A percentile compares a stretch with the other conserved stretches of the same genome.
These are phyloP conservation scores for Beauveria sp. DNA, from an alignment of 2,329 filamentous ascomycete species.

Conservation along the genomic window DNA sequence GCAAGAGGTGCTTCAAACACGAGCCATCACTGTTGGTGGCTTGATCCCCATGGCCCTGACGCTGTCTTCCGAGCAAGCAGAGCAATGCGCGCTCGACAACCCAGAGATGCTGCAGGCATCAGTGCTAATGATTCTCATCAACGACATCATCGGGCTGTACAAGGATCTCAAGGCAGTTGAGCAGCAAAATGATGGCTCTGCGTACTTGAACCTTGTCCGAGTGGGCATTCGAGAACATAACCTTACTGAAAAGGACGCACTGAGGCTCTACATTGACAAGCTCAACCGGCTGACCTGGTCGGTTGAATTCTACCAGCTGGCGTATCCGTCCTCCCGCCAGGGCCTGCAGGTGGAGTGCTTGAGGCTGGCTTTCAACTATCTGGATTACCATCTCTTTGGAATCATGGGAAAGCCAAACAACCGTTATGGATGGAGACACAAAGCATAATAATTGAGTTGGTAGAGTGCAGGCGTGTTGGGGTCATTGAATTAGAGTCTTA, in stretches of 20 bases:
- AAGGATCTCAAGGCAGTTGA: conserved; percentile 6
- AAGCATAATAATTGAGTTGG: neutral
- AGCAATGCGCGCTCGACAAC: neutral
- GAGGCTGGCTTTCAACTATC: conserved; percentile 1
- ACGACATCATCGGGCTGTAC: conserved; percentile 10
- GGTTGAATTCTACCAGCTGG: neutral
- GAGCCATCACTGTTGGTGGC: conserved; percentile 1
- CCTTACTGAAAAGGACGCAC: neutral
- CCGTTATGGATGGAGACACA: conserved; percentile 15
- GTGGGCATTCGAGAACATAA: neutral
- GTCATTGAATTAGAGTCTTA: neutral
- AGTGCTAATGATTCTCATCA: neutral
- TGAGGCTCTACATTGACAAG: neutral
- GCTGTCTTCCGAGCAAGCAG: neutral
- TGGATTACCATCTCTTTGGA: conserved; percentile 9
- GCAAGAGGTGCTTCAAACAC: conserved; percentile 1
- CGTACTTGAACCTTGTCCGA: conserved; percentile 10
- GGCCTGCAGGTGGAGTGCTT: neutral
- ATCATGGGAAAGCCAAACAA: conserved; percentile 5
- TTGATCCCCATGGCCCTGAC: conserved; percentile 3
- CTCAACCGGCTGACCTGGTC: conserved; percentile 1
- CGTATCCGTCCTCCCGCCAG: neutral
- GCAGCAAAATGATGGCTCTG: conserved; percentile 6
- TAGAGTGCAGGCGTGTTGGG: neutral
- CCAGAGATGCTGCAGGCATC: neutral